These are phyloP conservation scores for Curvularia hawaiiensis DNA, from an alignment of 2,329 filamentous ascomycete genomes.

Conservation along the genomic window DNA sequence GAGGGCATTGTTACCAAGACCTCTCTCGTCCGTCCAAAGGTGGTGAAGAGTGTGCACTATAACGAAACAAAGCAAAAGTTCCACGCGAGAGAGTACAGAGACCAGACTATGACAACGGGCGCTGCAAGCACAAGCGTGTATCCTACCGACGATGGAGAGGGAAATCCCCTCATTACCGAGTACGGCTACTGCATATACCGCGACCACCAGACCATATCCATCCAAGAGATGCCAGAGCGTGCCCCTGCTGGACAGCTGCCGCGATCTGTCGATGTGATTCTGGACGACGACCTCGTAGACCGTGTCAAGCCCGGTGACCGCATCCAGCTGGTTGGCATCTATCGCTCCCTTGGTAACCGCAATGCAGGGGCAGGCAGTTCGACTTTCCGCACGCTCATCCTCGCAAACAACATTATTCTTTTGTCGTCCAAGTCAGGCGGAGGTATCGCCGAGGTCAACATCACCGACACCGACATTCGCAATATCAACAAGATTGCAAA, in stretches of 20 bases:
- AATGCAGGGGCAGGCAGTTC: constrained; percentile 90
- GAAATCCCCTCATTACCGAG: constrained; percentile 91
- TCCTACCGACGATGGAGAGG: constrained; percentile 89
- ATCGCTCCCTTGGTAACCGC: constrained; percentile 89
- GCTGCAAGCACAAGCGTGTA: constrained; percentile 91
- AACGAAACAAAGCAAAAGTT: constrained; percentile 87
- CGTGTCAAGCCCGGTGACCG: constrained; percentile 93
- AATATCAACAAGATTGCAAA: constrained; percentile 99
- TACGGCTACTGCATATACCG: constrained; percentile 96
- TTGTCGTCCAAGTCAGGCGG: constrained; percentile 96
- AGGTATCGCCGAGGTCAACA: constrained; percentile 86
- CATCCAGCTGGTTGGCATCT: constrained; percentile 96
- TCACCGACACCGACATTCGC: constrained; percentile 95
- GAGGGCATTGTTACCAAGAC: constrained; percentile 98
- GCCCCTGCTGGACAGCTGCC: constrained; percentile 95
- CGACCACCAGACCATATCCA: constrained; percentile 96
- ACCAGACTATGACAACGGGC: constrained; percentile 94
- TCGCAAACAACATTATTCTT: constrained; percentile 94
- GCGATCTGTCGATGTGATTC: constrained; percentile 91
- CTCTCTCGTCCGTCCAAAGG: constrained; percentile 92
- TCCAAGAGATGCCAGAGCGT: constrained; percentile 98
- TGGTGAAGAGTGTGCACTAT: constrained; percentile 98
- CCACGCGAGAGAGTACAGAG: constrained; percentile 86
- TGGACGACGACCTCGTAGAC: constrained; percentile 96
- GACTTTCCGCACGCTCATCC: constrained; percentile 89